Evolutionary conservation across 2,329 filamentous ascomycete species (phyloP).

Genomic region (Coniochaeta hoffmannii): DNA sequence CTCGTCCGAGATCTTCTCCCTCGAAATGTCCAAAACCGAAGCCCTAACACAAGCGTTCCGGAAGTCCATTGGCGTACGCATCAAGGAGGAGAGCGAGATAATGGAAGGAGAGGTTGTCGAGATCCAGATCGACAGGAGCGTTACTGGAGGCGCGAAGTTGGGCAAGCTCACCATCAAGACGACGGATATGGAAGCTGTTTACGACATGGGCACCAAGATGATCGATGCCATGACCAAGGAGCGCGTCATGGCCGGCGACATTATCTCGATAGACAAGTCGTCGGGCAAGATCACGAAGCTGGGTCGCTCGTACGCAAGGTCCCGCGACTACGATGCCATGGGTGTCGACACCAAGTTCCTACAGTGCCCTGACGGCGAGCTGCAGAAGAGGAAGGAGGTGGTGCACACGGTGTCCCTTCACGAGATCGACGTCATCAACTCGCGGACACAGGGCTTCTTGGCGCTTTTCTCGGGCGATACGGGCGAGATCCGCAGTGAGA

Average conservation of each 20-base stretch:
- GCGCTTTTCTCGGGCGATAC: conserved; percentile 97
- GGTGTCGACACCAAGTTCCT: conserved; percentile 97
- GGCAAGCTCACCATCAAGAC: conserved; percentile 99
- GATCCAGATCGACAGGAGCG: conserved; percentile 95
- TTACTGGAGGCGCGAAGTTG: conserved; percentile 95
- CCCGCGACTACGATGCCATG: conserved; percentile 98
- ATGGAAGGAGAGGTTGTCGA: conserved; percentile 99
- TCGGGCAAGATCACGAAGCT: conserved; percentile 97
- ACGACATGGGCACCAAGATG: conserved; percentile 99
- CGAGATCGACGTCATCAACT: conserved; percentile 99
- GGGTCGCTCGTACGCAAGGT: conserved; percentile 87
- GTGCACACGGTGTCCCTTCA: conserved; percentile 95
- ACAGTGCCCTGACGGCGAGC: conserved; percentile 92
- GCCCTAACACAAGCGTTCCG: conserved; percentile 97
- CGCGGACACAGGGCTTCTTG: conserved; percentile 93
- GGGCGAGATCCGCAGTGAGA: conserved; percentile 93
- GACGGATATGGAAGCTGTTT: conserved; percentile 98
- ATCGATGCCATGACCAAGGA: conserved; percentile 99
- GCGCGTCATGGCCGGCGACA: conserved; percentile 96
- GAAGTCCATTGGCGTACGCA: conserved; percentile 94
- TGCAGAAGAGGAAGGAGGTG: conserved; percentile 95
- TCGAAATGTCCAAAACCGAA: conserved; percentile 99
- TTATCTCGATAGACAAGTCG: conserved; percentile 97
- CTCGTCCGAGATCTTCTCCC: conserved; percentile 93
- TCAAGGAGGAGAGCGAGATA: conserved; percentile 98